A percentile compares a stretch with the other conserved stretches of the same genome.
Conservation (phyloP, 805 yeast species). For the Saccharomyces paradoxus region DNA sequence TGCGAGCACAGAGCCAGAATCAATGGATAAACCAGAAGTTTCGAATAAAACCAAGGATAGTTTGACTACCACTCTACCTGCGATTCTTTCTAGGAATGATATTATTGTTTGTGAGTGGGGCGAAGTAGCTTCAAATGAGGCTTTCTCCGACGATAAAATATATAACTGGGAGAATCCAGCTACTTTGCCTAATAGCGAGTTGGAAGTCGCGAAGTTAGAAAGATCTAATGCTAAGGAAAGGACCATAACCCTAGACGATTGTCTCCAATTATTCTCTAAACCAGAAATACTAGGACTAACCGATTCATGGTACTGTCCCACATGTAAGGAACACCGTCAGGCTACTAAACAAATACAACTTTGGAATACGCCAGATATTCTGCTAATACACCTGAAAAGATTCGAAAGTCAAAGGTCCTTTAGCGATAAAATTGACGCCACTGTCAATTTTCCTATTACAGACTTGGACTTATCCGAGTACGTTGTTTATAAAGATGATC, state of each 20-base stretch:
- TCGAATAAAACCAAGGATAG: neutral
- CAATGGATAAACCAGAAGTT: neutral
- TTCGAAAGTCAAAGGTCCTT: conserved; percentile 78
- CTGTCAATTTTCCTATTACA: conserved; percentile 80
- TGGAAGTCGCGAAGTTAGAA: conserved; percentile 38
- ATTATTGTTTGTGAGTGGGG: conserved; percentile 66
- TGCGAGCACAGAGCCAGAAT: neutral
- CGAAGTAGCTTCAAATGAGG: conserved; percentile 37
- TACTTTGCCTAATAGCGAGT: conserved; percentile 43
- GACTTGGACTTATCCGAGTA: conserved; percentile 66
- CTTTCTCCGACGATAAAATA: conserved; percentile 44
- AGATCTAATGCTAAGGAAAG: conserved; percentile 28
- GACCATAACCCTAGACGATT: conserved; percentile 58
- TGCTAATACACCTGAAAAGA: conserved; percentile 83
- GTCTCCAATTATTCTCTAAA: conserved; percentile 63
- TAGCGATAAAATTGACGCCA: conserved; percentile 80
- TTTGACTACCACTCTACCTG: conserved; percentile 18
- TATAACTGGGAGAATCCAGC: conserved; percentile 52
- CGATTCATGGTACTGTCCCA: conserved; percentile 91
- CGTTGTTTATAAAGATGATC: conserved; percentile 33
- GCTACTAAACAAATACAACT: conserved; percentile 86
- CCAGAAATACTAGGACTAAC: conserved; percentile 82
- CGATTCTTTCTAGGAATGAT: conserved; percentile 15
- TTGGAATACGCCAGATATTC: conserved; percentile 89
- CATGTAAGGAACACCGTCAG: conserved; percentile 78